phyloP scores from a whole-genome alignment of 2,329 filamentous ascomycete genomes.

The Proliferodiscus dingleyae region DNA sequence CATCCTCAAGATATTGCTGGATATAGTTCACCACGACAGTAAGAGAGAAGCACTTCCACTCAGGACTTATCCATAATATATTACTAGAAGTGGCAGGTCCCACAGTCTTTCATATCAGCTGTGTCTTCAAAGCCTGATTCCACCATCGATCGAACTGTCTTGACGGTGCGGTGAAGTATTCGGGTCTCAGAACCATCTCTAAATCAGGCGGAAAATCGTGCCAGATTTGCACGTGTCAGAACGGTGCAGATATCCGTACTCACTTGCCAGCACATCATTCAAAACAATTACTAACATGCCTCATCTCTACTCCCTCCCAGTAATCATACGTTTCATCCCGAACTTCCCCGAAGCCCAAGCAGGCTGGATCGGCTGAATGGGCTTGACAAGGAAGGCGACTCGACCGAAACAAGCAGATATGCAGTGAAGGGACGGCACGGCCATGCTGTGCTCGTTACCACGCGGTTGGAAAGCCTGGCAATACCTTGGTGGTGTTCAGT shows the following conservation, averaged over 20 bases:
- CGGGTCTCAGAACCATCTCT: no score
- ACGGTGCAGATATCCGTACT: background rate
- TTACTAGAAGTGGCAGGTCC: no score
- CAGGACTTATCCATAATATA: no score
- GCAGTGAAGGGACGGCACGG: background rate
- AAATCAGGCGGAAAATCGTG: no score
- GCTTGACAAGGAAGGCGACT: background rate
- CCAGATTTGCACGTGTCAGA: background rate
- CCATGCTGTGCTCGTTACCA: constrained; percentile 3
- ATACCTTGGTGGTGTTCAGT: background rate
- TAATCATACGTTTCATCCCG: background rate
- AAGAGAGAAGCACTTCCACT: no score
- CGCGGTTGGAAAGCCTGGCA: background rate
- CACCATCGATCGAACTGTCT: no score
- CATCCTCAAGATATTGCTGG: no score
- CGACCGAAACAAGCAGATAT: background rate
- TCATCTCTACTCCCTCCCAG: background rate
- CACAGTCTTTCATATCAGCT: no score
- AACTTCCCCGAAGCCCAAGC: background rate
- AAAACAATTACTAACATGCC: background rate
- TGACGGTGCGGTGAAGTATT: no score
- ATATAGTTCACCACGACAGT: no score
- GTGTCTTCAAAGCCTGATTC: no score
- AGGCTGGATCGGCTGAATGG: background rate
- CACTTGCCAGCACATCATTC: background rate